Evolutionary conservation across 345 rosid species (phyloP).

Genomic region (Eucalyptus paniculata): DNA sequence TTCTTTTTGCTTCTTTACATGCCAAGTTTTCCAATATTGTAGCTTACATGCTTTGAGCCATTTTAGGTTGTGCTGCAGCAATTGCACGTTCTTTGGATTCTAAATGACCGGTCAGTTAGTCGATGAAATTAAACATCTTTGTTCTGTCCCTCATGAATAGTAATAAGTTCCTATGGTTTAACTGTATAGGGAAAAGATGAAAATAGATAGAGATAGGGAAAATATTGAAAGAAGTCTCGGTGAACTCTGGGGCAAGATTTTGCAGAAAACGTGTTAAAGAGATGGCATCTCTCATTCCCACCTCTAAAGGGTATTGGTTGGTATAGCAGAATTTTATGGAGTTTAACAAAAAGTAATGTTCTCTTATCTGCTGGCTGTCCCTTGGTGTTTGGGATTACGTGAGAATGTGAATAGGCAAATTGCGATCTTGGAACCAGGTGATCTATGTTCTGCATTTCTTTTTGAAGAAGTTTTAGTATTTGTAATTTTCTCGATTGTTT

Average conservation of each 20-base stretch:
- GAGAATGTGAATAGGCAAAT: no score
- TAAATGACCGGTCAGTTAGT: not conserved
- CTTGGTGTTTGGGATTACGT: not conserved
- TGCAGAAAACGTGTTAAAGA: not conserved
- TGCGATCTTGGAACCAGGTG: no score
- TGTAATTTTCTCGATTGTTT: no score
- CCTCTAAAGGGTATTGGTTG: not conserved
- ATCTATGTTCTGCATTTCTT: no score
- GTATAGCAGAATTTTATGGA: not conserved
- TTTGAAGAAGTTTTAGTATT: no score
- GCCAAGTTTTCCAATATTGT: not conserved
- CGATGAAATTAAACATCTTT: no score
- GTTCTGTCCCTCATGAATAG: not conserved
- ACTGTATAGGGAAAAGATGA: not conserved
- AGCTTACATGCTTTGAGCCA: not conserved
- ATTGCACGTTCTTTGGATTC: not conserved
- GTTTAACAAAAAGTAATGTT: not conserved
- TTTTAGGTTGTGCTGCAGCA: not conserved
- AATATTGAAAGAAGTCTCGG: not conserved
- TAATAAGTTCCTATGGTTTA: not conserved
- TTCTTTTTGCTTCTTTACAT: not conserved
- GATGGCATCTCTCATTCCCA: not conserved
- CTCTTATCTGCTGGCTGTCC: not conserved
- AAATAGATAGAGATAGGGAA: not conserved
- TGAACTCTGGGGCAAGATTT: not conserved